Conservation (phyloP, 2,329 filamentous ascomycete genomes). For the Chaetoscypha palmicola region DNA sequence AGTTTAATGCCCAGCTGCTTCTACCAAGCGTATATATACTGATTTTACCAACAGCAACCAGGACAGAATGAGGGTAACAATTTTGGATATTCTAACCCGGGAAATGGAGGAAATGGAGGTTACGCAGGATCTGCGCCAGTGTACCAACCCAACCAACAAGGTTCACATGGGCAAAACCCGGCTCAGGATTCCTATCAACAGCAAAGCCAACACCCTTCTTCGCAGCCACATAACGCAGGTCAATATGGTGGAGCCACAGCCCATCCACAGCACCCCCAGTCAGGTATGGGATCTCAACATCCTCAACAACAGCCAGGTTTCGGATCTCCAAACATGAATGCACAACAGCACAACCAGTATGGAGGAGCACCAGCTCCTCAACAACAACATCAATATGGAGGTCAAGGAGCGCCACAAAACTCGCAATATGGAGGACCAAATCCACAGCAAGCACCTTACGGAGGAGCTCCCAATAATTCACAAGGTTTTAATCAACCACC, state of each 20-base stretch:
- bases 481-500: not conserved
- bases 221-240: constrained; percentile 8
- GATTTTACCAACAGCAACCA: too few relatives aligned
- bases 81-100: constrained; percentile 53
- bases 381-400: constrained; percentile 4
- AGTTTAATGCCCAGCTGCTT: too few relatives aligned
- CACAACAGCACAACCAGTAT: too few relatives aligned
- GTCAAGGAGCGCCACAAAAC: constrained; percentile 1
- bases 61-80: constrained; percentile 36
- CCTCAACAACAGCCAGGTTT: constrained; percentile 9
- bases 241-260: constrained; percentile 3
- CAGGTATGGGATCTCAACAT: constrained; percentile 7
- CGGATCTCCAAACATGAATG: too few relatives aligned
- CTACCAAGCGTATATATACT: too few relatives aligned
- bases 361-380: not conserved
- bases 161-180: constrained; percentile 10
- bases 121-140: constrained; percentile 58
- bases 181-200: constrained; percentile 6
- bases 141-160: constrained; percentile 41
- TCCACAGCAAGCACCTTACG: constrained; percentile 19
- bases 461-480: constrained; percentile 16
- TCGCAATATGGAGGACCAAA: constrained; percentile 4
- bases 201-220: constrained; percentile 9
- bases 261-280: constrained; percentile 8
- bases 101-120: constrained; percentile 37